phyloP scores from a whole-genome alignment of 495 filamentous ascomycete species.

The Hypoxylon lenormandii region DNA sequence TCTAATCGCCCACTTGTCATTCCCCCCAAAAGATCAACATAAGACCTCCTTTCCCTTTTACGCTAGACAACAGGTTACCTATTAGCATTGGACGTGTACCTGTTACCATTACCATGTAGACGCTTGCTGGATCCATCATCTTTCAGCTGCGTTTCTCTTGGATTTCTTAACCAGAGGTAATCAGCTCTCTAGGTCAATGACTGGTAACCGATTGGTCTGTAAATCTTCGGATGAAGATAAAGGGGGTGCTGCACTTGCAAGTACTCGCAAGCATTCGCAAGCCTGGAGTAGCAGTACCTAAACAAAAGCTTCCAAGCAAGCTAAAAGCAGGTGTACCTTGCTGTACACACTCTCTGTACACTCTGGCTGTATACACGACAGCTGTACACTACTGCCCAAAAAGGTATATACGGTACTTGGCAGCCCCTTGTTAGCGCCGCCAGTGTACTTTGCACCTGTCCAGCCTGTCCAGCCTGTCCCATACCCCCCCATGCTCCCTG shows the following conservation, averaged over 20 bases:
- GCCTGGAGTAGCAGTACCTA: background rate
- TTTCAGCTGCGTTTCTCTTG: background rate
- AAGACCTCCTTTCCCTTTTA: slow-evolving; percentile 12
- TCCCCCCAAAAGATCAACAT: slow-evolving; percentile 33
- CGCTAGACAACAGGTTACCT: slow-evolving; percentile 10
- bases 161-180: background rate
- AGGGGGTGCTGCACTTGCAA: slow-evolving; percentile 12
- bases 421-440: slow-evolving; percentile 48
- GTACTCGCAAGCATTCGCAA: too few relatives aligned
- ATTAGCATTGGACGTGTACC: slow-evolving; percentile 14
- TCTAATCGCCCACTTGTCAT: slow-evolving; percentile 15
- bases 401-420: slow-evolving; percentile 31
- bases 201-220: background rate
- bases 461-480: too few relatives aligned
- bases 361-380: background rate
- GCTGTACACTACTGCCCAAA: too few relatives aligned
- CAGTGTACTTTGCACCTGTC: slow-evolving; percentile 30
- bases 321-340: slow-evolving; percentile 7
- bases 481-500: background rate
- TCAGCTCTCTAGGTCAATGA: background rate
- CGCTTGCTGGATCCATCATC: slow-evolving; percentile 10
- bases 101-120: background rate
- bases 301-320: background rate
- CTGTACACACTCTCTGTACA: too few relatives aligned
- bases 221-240: background rate